Conservation (phyloP, 129 eudicot genomes). For the Flaveria trinervia region DNA sequence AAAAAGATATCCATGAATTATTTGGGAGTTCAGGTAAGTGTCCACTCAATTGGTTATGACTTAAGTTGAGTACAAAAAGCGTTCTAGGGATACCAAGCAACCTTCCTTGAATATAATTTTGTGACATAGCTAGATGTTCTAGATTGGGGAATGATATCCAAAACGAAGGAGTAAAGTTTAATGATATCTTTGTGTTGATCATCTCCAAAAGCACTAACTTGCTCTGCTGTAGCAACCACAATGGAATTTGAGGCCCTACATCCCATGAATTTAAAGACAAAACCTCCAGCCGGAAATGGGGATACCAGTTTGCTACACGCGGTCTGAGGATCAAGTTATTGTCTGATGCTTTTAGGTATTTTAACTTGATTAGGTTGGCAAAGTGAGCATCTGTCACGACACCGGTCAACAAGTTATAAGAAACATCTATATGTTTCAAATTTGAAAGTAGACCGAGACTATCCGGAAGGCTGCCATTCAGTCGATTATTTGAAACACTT, state of each 20-base stretch:
- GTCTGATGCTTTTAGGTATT: neutral
- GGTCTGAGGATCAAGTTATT: slow-evolving; percentile 27
- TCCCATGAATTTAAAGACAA: neutral
- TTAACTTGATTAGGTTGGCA: slow-evolving; percentile 14
- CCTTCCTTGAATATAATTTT: slow-evolving; percentile 35
- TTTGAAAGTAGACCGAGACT: slow-evolving; percentile 19
- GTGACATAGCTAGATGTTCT: slow-evolving; percentile 16
- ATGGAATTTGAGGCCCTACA: slow-evolving; percentile 23
- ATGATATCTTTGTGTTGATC: slow-evolving; percentile 12
- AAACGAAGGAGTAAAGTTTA: slow-evolving; percentile 12
- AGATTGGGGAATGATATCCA: slow-evolving; percentile 10
- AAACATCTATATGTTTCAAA: neutral
- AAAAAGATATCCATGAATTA: neutral
- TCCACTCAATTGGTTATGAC: slow-evolving; percentile 40
- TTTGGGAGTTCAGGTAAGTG: slow-evolving; percentile 22
- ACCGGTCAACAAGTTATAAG: slow-evolving; percentile 28
- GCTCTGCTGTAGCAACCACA: slow-evolving; percentile 26
- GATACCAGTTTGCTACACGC: neutral
- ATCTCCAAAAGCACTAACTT: neutral
- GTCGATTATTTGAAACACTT: neutral
- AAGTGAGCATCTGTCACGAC: slow-evolving; percentile 39
- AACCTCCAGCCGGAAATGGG: neutral
- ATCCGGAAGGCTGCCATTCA: slow-evolving; percentile 7
- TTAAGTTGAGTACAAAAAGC: too few relatives aligned
- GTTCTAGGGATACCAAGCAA: too few relatives aligned